Evolutionary conservation across 345 rosid genomes (phyloP).

Genomic region (Camelina neglecta): DNA sequence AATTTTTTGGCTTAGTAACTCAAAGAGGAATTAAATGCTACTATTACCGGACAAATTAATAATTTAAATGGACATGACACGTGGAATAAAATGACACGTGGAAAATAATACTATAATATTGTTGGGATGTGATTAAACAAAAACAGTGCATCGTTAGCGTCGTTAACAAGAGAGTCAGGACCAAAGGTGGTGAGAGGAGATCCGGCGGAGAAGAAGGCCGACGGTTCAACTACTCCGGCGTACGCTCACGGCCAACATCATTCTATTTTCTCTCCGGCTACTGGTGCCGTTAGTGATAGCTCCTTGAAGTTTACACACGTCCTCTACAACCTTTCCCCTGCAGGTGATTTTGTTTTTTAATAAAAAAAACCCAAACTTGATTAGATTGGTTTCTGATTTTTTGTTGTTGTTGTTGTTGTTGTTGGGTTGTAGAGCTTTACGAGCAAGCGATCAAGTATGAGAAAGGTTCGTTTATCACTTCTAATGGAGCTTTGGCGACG

Average conservation of each 20-base stretch:
- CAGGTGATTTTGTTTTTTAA: slow-evolving; percentile 49
- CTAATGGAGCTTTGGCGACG: slow-evolving; percentile 90
- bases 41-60: not conserved
- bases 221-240: slow-evolving; percentile 50
- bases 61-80: slow-evolving; percentile 21
- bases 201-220: slow-evolving; percentile 63
- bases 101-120: not conserved
- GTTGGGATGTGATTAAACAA: slow-evolving; percentile 20
- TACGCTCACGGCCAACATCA: slow-evolving; percentile 49
- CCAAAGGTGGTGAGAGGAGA: slow-evolving; percentile 89
- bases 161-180: slow-evolving; percentile 88
- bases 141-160: slow-evolving; percentile 92
- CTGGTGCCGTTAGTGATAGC: slow-evolving; percentile 78
- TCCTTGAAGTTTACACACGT: slow-evolving; percentile 88
- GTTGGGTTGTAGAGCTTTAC: slow-evolving; percentile 64
- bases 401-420: too few relatives aligned
- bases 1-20: not conserved
- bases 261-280: slow-evolving; percentile 56
- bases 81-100: slow-evolving; percentile 23
- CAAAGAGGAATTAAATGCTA: slow-evolving; percentile 16
- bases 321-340: slow-evolving; percentile 95
- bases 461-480: slow-evolving; percentile 87
- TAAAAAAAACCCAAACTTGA: not conserved
- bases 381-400: not conserved
- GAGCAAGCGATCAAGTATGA: slow-evolving; percentile 90